These are phyloP conservation scores for Capronia coronata DNA, from an alignment of 2,329 filamentous ascomycete species.

Conservation along the genomic window DNA sequence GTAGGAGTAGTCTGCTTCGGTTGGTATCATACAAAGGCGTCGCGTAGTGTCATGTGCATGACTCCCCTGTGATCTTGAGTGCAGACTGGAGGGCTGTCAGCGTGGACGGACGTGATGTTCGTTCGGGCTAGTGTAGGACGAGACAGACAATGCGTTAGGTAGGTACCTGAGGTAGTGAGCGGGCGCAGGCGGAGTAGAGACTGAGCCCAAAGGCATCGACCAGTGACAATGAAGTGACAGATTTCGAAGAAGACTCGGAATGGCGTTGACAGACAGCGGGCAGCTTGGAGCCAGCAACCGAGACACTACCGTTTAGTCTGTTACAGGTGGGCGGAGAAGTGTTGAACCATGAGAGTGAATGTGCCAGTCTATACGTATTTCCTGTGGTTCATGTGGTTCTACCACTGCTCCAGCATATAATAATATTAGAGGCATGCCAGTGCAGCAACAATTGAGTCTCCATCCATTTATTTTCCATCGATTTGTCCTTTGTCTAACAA, in stretches of 20 bases:
- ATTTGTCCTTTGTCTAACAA: no score
- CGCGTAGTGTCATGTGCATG: not conserved
- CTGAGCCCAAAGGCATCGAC: not conserved
- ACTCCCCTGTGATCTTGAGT: not conserved
- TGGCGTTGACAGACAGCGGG: not conserved
- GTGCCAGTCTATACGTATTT: not conserved
- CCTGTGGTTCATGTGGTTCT: no score
- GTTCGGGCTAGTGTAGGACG: not conserved
- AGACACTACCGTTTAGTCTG: constrained; percentile 10
- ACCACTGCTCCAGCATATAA: no score
- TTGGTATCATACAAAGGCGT: constrained; percentile 4
- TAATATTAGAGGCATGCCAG: no score
- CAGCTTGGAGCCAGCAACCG: constrained; percentile 4
- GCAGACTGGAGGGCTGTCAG: constrained; percentile 7
- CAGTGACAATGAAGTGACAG: not conserved
- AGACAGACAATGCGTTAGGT: no score
- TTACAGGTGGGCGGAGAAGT: constrained; percentile 10
- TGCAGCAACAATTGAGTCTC: no score
- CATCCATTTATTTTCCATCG: no score
- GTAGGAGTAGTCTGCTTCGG: constrained; percentile 4
- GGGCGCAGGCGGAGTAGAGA: constrained; percentile 12
- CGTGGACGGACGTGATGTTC: constrained; percentile 6
- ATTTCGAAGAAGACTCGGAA: not conserved
- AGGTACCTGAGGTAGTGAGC: no score
- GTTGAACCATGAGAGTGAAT: constrained; percentile 1